These are phyloP conservation scores for Acaromyces ingoldii DNA, from an alignment of 1,284 basidiomycete species.

Conservation along the genomic window DNA sequence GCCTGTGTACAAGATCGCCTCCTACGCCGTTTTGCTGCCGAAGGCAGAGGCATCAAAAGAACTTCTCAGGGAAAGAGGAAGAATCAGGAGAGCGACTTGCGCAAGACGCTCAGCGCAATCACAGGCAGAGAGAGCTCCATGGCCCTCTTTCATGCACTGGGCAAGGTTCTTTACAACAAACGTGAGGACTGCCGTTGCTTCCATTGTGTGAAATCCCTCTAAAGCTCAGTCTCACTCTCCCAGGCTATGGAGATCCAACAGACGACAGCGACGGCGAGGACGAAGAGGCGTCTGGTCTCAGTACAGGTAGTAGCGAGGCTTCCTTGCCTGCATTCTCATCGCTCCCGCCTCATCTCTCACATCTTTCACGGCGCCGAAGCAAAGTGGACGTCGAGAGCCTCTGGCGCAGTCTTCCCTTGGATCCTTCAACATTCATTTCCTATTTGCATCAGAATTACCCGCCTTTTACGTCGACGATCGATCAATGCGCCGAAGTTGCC, in stretches of 20 bases:
- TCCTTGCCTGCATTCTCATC: neutral
- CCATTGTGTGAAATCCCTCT: no score
- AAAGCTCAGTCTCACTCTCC: no score
- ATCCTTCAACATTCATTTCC: slow-evolving; percentile 76
- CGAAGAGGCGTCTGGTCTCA: slow-evolving; percentile 10
- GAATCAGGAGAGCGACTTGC: slow-evolving; percentile 11
- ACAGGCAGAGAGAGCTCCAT: slow-evolving; percentile 79
- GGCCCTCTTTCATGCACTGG: slow-evolving; percentile 84
- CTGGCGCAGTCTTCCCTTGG: slow-evolving; percentile 81
- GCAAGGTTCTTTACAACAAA: slow-evolving; percentile 92
- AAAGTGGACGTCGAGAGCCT: slow-evolving; percentile 64
- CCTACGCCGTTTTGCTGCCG: neutral
- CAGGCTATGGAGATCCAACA: slow-evolving; percentile 6
- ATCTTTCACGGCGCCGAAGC: slow-evolving; percentile 66
- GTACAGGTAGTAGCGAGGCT: neutral
- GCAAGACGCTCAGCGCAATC: slow-evolving; percentile 47
- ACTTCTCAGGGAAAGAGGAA: neutral
- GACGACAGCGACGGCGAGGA: slow-evolving; percentile 23
- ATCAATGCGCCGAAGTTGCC: slow-evolving; percentile 66
- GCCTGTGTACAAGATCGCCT: no score
- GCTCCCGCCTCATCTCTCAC: slow-evolving; percentile 58
- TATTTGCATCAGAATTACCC: slow-evolving; percentile 92
- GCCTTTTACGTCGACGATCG: slow-evolving; percentile 72
- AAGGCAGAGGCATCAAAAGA: neutral
- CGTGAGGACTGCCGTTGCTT: slow-evolving; percentile 57